Evolutionary conservation across 305 asterid species (phyloP).

Genomic region (Striga hermonthica): DNA sequence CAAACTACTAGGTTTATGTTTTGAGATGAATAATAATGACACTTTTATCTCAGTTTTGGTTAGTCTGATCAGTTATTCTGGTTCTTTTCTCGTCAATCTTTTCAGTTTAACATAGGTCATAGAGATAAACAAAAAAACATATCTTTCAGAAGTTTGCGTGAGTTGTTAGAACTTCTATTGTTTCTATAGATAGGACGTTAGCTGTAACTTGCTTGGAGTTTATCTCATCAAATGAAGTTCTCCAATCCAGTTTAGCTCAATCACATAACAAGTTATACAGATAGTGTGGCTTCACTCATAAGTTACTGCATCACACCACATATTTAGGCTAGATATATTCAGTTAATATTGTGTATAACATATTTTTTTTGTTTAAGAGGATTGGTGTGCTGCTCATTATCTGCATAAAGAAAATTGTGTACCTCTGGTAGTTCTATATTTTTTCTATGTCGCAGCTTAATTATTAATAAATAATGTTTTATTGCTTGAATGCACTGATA

Average conservation of each 20-base stretch:
- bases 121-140: not conserved
- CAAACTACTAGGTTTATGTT: too few species aligned
- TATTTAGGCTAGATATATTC: conserved; percentile 5
- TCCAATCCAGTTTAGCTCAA: too few species aligned
- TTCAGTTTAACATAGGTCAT: conserved; percentile 2
- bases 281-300: conserved; percentile 13
- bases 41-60: too few species aligned
- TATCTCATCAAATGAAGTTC: too few species aligned
- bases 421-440: conserved; percentile 17
- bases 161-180: conserved; percentile 10
- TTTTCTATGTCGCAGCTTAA: conserved; percentile 10
- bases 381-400: not conserved
- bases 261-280: conserved; percentile 8
- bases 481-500: conserved; percentile 18
- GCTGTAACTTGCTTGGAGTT: too few species aligned
- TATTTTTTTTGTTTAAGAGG: conserved; percentile 1
- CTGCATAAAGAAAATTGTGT: not conserved
- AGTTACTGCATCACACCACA: not conserved
- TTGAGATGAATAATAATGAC: too few species aligned
- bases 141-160: conserved; percentile 7
- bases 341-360: conserved; percentile 12
- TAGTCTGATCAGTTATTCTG: too few species aligned
- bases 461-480: conserved; percentile 13
- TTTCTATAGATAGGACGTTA: not conserved
- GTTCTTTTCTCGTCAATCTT: conserved; percentile 7